These are phyloP conservation scores for Saccharomycopsis sp. DNA, from an alignment of 805 yeast species.

Conservation along the genomic window DNA sequence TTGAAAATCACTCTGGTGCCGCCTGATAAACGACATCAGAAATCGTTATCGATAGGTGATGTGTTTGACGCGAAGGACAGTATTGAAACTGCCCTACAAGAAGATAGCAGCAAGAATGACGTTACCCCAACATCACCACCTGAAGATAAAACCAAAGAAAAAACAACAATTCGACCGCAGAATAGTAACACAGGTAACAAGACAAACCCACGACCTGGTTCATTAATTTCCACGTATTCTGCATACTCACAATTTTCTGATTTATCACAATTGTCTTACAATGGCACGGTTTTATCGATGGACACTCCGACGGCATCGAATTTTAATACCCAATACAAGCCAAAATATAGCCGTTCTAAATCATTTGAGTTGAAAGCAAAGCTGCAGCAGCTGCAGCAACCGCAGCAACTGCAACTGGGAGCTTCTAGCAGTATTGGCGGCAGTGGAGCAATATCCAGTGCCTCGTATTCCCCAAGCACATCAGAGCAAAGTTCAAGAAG, in stretches of 20 bases:
- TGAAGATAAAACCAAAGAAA: neutral
- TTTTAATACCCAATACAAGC: neutral
- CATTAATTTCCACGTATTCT: constrained; percentile 18
- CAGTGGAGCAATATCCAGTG: constrained; percentile 15
- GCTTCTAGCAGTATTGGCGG: neutral
- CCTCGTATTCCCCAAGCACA: constrained; percentile 20
- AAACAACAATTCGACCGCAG: neutral
- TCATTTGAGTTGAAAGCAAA: constrained; percentile 12
- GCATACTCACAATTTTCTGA: constrained; percentile 17
- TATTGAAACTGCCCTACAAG: neutral
- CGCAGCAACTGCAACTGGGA: neutral
- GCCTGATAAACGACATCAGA: no score
- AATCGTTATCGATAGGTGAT: neutral
- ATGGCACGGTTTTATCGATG: constrained; percentile 20
- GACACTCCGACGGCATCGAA: constrained; percentile 15
- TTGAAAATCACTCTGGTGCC: no score
- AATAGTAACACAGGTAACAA: constrained; percentile 1
- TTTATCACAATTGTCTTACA: constrained; percentile 18
- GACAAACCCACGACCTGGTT: constrained; percentile 11
- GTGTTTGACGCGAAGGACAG: neutral
- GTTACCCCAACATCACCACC: no score
- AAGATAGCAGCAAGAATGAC: neutral
- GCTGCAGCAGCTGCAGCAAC: no score
- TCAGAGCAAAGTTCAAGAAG: constrained; percentile 21
- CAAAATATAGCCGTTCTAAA: constrained; percentile 8